phyloP scores from a whole-genome alignment of 805 yeast genomes.

The Metschnikowia amazonensis region DNA sequence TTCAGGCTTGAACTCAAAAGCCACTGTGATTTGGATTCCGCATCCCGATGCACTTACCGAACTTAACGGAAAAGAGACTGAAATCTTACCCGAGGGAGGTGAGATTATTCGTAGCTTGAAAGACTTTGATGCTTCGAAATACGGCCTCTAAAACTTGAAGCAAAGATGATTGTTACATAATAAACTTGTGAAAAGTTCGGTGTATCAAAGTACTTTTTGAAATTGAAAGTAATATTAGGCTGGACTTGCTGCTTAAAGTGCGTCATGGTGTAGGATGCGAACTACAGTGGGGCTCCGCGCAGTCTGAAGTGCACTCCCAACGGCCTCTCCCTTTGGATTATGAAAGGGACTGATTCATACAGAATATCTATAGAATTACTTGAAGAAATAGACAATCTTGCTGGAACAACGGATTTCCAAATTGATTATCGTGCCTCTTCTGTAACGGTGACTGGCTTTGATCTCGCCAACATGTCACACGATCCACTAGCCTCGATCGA shows the following conservation, averaged over 20 bases:
- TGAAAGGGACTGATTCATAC: conserved; percentile 43
- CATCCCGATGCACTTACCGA: conserved; percentile 65
- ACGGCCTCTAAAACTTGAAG: conserved; percentile 12
- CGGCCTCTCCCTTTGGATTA: conserved; percentile 9
- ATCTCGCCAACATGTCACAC: conserved; percentile 9
- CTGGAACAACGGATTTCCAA: not conserved
- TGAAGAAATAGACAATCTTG: not conserved
- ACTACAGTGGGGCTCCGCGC: conserved; percentile 3
- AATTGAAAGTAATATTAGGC: not conserved
- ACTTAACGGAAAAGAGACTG: conserved; percentile 47
- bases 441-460: conserved; percentile 22
- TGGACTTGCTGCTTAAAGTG: not conserved
- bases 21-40: conserved; percentile 92
- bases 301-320: not conserved
- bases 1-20: conserved; percentile 81
- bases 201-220: too few relatives aligned
- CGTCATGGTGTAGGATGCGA: too few relatives aligned
- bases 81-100: conserved; percentile 49
- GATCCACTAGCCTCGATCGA: conserved; percentile 21
- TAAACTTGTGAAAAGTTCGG: too few relatives aligned
- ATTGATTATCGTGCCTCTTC: conserved; percentile 33
- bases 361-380: conserved; percentile 31
- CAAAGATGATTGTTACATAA: too few relatives aligned
- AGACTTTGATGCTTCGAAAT: conserved; percentile 17
- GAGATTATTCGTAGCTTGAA: conserved; percentile 31